Base-by-base conservation (phyloP, 768 basidiomycete genomes). In the Leccinum obscurum region DNA sequence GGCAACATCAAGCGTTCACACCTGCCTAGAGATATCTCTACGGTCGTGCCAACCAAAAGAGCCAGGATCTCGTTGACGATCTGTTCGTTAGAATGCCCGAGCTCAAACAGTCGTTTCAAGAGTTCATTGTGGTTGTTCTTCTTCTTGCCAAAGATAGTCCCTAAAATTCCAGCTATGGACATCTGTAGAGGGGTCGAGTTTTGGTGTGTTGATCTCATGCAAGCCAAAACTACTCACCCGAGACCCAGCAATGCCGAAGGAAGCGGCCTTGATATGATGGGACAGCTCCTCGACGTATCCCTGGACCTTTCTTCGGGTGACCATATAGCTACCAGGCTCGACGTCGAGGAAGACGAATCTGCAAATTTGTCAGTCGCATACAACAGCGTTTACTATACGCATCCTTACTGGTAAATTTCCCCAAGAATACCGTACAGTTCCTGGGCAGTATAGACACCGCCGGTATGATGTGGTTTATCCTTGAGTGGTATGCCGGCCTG, bases 291-390 rank as follows among this genome's bases (percentile, higher is more conserved):
- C 76, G 10, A 90, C 73, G 53, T 89, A 77, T 3, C 69, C 75
- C 57, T 80, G 79, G 6, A 83, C 83, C 58, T 79, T 82, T 50
- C 77, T 73, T 63, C 82, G 78, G 24, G 85, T 67, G 22, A 81
- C 77, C 81, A 87, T 82, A 30, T 85, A 72, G 64, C 85, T 83
- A 1, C 83, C 77, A 2, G 82, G 68, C 55, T 89, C 88, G 22
- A 85, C 76, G 55, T 92, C 85, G 35, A 92, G 80, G 84, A 93
- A 93, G 60, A 93, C 76, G 70, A 83, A 92, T 46, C 90, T 92
- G 63, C 4, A 2, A 22, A 28, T 20, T 11, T 34, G 17, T 56
- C n/a, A 58, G n/a, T 56, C 34, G 24, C 24, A 52, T 50, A 20
- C 35, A n/a, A 52, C 32, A 5, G 30, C 1, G 15, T 41, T 20